These are phyloP conservation scores for Podaxis carcinomalis DNA, from an alignment of 768 basidiomycete species.

Conservation along the genomic window DNA sequence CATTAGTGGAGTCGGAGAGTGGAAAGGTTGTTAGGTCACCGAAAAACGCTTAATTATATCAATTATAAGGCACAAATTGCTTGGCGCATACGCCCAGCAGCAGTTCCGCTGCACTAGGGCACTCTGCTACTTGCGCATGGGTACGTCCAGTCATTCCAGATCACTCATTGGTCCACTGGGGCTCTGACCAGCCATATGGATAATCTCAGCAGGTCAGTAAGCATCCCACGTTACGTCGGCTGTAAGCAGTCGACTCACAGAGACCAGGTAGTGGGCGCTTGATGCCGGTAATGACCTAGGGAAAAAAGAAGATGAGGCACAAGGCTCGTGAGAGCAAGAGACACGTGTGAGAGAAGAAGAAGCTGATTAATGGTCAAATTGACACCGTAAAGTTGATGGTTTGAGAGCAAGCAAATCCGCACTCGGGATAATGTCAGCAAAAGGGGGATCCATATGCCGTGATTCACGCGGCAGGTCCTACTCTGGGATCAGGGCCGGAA, in stretches of 20 bases:
- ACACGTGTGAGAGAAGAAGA: not conserved
- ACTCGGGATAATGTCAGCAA: not conserved
- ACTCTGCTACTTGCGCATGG: not conserved
- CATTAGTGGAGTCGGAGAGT: not conserved
- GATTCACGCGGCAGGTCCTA: not conserved
- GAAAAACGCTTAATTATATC: not conserved
- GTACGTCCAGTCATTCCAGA: not conserved
- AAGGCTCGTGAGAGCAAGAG: slow-evolving; percentile 2
- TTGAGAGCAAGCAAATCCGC: slow-evolving; percentile 1
- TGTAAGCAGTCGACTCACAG: not conserved
- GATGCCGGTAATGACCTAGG: not conserved
- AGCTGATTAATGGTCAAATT: not conserved
- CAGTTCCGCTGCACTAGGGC: not conserved
- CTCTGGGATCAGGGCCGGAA: not conserved
- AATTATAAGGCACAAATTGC: not conserved
- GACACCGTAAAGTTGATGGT: not conserved
- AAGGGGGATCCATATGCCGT: not conserved
- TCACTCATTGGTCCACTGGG: not conserved
- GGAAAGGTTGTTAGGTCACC: not conserved
- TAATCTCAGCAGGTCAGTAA: not conserved
- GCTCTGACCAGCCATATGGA: not conserved
- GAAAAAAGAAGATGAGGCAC: not conserved
- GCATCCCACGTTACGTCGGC: slow-evolving; percentile 5
- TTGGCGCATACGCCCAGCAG: not conserved
- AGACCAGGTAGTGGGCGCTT: not conserved